Conservation (phyloP, 192 early-diverging fungal species). For the Chytriomyces sp. region DNA sequence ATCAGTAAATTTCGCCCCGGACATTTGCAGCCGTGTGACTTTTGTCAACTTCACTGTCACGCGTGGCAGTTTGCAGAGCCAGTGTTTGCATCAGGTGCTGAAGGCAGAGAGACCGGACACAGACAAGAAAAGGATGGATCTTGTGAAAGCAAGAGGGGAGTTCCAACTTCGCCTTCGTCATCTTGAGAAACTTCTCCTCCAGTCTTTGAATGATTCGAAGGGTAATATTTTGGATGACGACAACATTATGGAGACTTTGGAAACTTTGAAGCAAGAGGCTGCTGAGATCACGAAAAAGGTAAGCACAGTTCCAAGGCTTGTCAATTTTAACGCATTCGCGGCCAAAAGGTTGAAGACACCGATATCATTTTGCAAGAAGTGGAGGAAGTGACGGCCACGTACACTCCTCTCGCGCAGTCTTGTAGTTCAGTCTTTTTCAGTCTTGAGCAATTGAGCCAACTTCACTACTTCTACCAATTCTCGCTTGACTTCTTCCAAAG, state of each 20-base stretch:
- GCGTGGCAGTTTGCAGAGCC: conserved; percentile 90
- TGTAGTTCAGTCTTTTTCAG: conserved; percentile 95
- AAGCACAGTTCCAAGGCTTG: too few species aligned
- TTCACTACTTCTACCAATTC: conserved; percentile 98
- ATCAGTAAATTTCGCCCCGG: conserved; percentile 90
- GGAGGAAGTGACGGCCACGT: conserved; percentile 84
- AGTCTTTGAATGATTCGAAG: conserved; percentile 90
- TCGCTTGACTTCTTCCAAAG: conserved; percentile 94
- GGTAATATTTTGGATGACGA: conserved; percentile 99
- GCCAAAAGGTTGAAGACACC: conserved; percentile 74
- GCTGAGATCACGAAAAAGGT: conserved; percentile 86
- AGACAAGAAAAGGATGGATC: conserved; percentile 86
- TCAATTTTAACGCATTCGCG: too few species aligned
- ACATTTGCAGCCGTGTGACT: conserved; percentile 95
- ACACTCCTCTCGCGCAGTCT: conserved; percentile 87
- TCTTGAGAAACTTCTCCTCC: conserved; percentile 90
- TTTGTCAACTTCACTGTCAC: conserved; percentile 99
- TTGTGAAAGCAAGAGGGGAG: conserved; percentile 95
- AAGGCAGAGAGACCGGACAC: conserved; percentile 95
- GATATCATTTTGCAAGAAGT: conserved; percentile 95
- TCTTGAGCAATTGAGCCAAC: conserved; percentile 88
- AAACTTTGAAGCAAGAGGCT: conserved; percentile 95
- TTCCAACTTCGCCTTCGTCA: conserved; percentile 90
- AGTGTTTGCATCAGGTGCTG: conserved; percentile 95
- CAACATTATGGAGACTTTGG: conserved; percentile 88